phyloP scores from a whole-genome alignment of 495 filamentous ascomycete species.

The Penicillium odoratum region DNA sequence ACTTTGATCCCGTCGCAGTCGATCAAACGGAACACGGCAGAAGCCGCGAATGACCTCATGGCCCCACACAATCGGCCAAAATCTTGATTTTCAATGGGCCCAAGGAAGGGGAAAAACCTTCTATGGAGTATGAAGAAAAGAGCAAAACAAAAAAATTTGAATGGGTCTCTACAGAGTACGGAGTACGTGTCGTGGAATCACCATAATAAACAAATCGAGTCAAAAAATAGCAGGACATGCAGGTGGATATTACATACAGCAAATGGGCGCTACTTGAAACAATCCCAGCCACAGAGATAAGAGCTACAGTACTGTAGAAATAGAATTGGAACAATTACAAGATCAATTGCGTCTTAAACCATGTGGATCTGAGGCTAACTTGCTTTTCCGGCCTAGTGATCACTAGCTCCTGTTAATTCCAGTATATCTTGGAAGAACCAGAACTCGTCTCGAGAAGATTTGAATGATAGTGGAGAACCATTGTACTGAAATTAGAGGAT shows the following conservation, averaged over 20 bases:
- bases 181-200: too few relatives aligned
- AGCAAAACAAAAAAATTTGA: not conserved
- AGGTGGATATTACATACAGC: too few relatives aligned
- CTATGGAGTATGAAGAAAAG: not conserved
- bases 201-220: not conserved
- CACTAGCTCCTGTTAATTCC: not conserved
- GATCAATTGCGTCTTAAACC: not conserved
- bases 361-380: not conserved
- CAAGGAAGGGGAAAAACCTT: not conserved
- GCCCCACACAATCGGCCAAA: slow-evolving; percentile 19
- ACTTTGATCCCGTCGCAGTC: slow-evolving; percentile 9
- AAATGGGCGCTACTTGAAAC: not conserved
- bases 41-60: slow-evolving; percentile 31
- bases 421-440: not conserved
- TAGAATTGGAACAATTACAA: not conserved
- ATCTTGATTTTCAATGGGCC: slow-evolving; percentile 23
- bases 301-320: not conserved
- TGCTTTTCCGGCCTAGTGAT: too few relatives aligned
- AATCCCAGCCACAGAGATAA: not conserved
- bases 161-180: not conserved
- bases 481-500: not conserved
- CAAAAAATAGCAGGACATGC: not conserved
- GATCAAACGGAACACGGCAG: slow-evolving; percentile 28
- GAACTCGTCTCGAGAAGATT: too few relatives aligned
- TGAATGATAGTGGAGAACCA: not conserved